These are phyloP conservation scores for Parasarocladium wereldwijsianum DNA, from an alignment of 2,329 filamentous ascomycete species.

Conservation along the genomic window DNA sequence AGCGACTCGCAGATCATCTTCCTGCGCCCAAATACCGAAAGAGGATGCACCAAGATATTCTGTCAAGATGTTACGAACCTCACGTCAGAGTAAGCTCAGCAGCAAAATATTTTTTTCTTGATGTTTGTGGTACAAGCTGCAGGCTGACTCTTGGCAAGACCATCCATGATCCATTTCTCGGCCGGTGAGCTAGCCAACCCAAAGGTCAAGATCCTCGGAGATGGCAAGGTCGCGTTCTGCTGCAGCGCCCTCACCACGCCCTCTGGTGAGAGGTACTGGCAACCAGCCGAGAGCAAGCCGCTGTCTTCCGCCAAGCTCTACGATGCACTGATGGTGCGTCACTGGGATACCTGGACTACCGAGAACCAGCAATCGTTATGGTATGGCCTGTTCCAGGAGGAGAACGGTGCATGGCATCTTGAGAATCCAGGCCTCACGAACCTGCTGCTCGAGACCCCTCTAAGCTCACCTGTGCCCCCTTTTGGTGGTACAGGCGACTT, in stretches of 20 bases:
- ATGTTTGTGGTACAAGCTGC: no score
- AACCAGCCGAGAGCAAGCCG: constrained; percentile 42
- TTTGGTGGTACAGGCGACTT: constrained; percentile 75
- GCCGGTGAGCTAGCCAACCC: constrained; percentile 41
- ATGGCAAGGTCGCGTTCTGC: constrained; percentile 36
- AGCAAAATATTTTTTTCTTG: no score
- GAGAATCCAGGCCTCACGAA: constrained; percentile 39
- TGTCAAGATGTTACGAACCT: constrained; percentile 19
- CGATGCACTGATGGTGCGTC: constrained; percentile 59
- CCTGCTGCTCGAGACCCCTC: constrained; percentile 41
- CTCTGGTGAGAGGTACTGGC: constrained; percentile 55
- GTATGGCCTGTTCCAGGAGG: constrained; percentile 46
- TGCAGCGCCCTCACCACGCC: constrained; percentile 51
- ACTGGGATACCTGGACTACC: constrained; percentile 68
- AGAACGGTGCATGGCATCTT: constrained; percentile 24
- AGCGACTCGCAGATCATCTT: constrained; percentile 46
- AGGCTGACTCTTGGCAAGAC: background rate
- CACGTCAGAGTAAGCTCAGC: constrained; percentile 23
- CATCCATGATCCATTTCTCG: constrained; percentile 29
- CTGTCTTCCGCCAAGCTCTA: constrained; percentile 57
- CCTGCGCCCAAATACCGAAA: constrained; percentile 31
- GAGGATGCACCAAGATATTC: constrained; percentile 31
- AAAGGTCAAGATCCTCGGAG: constrained; percentile 36
- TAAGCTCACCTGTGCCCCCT: constrained; percentile 56
- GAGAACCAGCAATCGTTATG: constrained; percentile 59